Percentiles rank a stretch among this genome's conserved stretches.
phyloP scores from a whole-genome alignment of 495 filamentous ascomycete genomes.

The Staphylotrichum longicolle region DNA sequence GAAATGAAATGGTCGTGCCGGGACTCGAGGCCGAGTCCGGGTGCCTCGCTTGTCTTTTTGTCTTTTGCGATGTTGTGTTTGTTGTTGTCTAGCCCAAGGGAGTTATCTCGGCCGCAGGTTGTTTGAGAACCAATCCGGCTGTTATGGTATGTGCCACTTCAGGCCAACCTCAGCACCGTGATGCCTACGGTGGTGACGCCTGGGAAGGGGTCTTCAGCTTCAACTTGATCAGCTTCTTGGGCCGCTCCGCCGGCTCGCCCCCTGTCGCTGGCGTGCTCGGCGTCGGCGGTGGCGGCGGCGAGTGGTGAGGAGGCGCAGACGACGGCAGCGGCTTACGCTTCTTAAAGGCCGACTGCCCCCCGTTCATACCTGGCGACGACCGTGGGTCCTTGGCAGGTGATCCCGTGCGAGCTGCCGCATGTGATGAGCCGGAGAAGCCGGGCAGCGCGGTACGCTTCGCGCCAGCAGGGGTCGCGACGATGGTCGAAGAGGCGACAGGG shows the following conservation, averaged over 20 bases:
- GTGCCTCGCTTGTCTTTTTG: neutral
- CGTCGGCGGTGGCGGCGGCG: constrained; percentile 17
- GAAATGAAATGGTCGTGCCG: neutral
- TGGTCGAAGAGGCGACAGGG: constrained; percentile 16
- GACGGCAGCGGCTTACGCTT: constrained; percentile 43
- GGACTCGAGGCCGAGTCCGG: neutral
- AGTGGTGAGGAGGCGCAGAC: constrained; percentile 27
- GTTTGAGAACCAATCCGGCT: too few species aligned
- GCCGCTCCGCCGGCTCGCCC: constrained; percentile 4
- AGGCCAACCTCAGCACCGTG: too few species aligned
- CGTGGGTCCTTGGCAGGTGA: constrained; percentile 2
- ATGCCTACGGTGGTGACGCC: constrained; percentile 9
- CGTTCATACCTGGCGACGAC: constrained; percentile 9
- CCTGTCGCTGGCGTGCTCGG: constrained; percentile 13
- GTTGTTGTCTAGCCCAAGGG: too few species aligned
- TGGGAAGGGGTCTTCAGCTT: constrained; percentile 35
- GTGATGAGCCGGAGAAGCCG: neutral
- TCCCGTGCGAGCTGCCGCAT: neutral
- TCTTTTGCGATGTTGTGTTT: neutral
- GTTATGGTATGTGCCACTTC: too few species aligned
- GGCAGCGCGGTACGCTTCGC: constrained; percentile 14
- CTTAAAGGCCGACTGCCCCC: constrained; percentile 3
- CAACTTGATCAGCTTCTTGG: constrained; percentile 38
- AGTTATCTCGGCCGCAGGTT: too few species aligned
- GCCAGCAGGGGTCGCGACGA: constrained; percentile 20